These are phyloP conservation scores for Fulvia fulva DNA, from an alignment of 2,329 filamentous ascomycete genomes.

Conservation along the genomic window DNA sequence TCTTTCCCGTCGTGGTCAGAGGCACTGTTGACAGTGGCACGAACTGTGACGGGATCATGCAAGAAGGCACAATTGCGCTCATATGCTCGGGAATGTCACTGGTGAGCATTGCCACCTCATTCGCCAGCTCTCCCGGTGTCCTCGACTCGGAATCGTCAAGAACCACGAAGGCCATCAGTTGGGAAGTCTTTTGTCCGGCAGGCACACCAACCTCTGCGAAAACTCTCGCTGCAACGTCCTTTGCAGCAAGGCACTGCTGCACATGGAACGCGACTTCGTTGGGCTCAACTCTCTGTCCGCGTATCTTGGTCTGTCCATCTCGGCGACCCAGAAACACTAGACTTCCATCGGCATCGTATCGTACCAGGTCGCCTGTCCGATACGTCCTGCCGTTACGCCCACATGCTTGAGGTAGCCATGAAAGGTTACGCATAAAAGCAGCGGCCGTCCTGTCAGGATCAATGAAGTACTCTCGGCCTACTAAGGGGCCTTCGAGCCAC, in stretches of 20 bases:
- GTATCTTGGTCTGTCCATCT: constrained; percentile 74
- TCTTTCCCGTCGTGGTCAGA: constrained; percentile 43
- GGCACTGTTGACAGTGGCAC: constrained; percentile 41
- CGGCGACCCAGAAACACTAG: constrained; percentile 60
- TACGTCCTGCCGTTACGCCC: constrained; percentile 39
- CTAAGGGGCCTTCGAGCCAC: constrained; percentile 43
- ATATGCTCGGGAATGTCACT: too few relatives aligned
- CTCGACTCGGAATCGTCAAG: background rate
- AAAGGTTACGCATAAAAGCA: too few relatives aligned
- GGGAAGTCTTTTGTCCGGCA: too few relatives aligned
- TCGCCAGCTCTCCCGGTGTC: too few relatives aligned
- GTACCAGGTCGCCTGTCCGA: constrained; percentile 58
- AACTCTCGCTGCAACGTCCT: too few relatives aligned
- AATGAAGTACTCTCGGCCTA: constrained; percentile 40
- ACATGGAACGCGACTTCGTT: constrained; percentile 51
- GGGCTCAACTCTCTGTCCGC: constrained; percentile 72
- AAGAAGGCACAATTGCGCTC: too few relatives aligned
- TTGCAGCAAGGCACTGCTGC: too few relatives aligned
- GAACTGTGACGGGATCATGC: background rate
- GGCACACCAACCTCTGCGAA: too few relatives aligned
- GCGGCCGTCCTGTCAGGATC: background rate
- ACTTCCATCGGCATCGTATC: constrained; percentile 49
- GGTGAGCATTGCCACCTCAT: too few relatives aligned
- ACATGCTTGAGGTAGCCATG: too few relatives aligned
- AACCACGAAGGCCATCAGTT: background rate